Percentiles rank a stretch among this genome's conserved stretches.
Conservation (phyloP, 495 filamentous ascomycete species). For the Penicillium riverlandense region DNA sequence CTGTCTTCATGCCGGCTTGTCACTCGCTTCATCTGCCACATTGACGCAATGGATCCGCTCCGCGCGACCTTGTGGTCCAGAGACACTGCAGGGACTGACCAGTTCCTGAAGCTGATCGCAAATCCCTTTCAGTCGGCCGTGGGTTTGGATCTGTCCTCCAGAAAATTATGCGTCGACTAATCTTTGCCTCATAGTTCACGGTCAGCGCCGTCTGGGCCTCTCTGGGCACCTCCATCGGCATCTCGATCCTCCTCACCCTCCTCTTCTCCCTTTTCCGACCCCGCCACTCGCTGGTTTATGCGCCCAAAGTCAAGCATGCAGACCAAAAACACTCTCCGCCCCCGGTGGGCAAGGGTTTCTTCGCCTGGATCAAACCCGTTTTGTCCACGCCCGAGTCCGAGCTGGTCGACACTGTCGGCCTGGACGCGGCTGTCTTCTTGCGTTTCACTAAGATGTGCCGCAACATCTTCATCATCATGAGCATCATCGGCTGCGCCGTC, state of each 20-base stretch:
- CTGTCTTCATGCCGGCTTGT: conserved; percentile 16
- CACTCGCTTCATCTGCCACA: conserved; percentile 5
- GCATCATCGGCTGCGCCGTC: conserved; percentile 66
- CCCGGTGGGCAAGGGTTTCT: conserved; percentile 74
- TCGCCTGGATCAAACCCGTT: conserved; percentile 79
- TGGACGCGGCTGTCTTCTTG: conserved; percentile 88
- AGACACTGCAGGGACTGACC: conserved; percentile 14
- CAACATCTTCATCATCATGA: conserved; percentile 72
- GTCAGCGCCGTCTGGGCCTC: conserved; percentile 67
- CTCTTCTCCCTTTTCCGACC: conserved; percentile 86
- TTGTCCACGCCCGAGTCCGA: conserved; percentile 67
- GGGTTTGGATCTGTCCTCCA: conserved; percentile 7
- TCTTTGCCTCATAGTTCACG: conserved; percentile 36
- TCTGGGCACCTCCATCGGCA: conserved; percentile 70
- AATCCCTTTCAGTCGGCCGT: conserved; percentile 42
- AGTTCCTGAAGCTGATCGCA: conserved; percentile 40
- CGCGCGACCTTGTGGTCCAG: conserved; percentile 15
- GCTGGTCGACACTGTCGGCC: conserved; percentile 68
- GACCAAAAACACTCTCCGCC: conserved; percentile 92
- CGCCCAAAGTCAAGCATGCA: conserved; percentile 87
- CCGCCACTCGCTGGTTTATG: conserved; percentile 85
- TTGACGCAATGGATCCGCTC: conserved; percentile 25
- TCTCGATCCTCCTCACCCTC: conserved; percentile 63
- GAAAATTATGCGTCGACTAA: conserved; percentile 3
- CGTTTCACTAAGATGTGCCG: conserved; percentile 87